Evolutionary conservation across 805 yeast genomes (phyloP).

Genomic region (Yarrowia porcina): DNA sequence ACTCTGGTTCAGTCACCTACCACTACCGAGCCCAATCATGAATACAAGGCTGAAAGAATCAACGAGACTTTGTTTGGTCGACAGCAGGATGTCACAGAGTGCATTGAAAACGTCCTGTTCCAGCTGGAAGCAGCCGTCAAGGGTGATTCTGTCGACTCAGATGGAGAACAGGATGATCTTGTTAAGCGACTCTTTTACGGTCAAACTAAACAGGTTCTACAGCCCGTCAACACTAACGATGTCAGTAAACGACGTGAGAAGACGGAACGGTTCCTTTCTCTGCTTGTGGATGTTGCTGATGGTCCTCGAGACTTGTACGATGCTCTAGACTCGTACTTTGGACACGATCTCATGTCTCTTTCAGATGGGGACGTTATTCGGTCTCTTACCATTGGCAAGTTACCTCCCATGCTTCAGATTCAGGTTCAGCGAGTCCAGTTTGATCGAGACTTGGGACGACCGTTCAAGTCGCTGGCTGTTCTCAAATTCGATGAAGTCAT

Average conservation of each 20-base stretch:
- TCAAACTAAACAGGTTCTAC: slow-evolving; percentile 70
- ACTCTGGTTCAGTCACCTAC: background rate
- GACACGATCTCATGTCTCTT: slow-evolving; percentile 63
- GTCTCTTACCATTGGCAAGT: slow-evolving; percentile 61
- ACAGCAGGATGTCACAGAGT: slow-evolving; percentile 97
- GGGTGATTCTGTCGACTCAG: slow-evolving; percentile 58
- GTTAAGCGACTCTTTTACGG: slow-evolving; percentile 83
- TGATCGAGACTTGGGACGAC: slow-evolving; percentile 66
- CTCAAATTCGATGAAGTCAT: slow-evolving; percentile 73
- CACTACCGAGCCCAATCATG: background rate
- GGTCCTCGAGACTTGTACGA: slow-evolving; percentile 88
- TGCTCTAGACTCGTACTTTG: slow-evolving; percentile 80
- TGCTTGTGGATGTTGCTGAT: slow-evolving; percentile 81
- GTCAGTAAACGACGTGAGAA: slow-evolving; percentile 48
- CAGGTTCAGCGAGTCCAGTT: slow-evolving; percentile 94
- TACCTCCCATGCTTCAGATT: slow-evolving; percentile 82
- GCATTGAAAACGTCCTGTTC: slow-evolving; percentile 87
- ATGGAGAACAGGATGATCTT: slow-evolving; percentile 80
- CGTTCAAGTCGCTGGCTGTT: slow-evolving; percentile 79
- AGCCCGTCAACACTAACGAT: slow-evolving; percentile 36
- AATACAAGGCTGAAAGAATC: slow-evolving; percentile 19
- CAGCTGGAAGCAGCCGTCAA: slow-evolving; percentile 85
- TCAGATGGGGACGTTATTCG: slow-evolving; percentile 71
- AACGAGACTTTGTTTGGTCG: slow-evolving; percentile 60
- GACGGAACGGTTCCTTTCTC: slow-evolving; percentile 72